These are phyloP conservation scores for Ganoderma sinense DNA, from an alignment of 1,284 basidiomycete species.

Conservation along the genomic window DNA sequence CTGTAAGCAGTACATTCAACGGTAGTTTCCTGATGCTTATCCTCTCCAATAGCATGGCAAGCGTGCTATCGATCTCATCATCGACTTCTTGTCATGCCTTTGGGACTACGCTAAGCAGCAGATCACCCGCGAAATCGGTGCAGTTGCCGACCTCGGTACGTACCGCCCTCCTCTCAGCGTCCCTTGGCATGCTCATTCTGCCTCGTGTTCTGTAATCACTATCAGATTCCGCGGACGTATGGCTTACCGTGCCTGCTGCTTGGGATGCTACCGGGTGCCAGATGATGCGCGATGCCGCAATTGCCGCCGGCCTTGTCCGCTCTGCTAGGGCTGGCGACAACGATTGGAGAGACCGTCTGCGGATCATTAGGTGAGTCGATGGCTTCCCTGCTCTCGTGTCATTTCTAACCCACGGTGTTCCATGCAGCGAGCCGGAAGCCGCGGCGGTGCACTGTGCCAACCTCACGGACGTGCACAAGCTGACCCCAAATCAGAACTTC, in stretches of 20 bases:
- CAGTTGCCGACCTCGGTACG: conserved; percentile 81
- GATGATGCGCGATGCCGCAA: conserved; percentile 83
- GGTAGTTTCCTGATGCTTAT: conserved; percentile 19
- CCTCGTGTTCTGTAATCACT: not conserved
- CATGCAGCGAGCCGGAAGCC: conserved; percentile 76
- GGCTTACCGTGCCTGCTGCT: conserved; percentile 84
- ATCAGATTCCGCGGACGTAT: conserved; percentile 78
- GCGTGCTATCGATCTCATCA: conserved; percentile 74
- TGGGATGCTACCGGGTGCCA: conserved; percentile 86
- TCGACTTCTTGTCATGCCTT: conserved; percentile 80
- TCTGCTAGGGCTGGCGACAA: conserved; percentile 73
- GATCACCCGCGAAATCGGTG: conserved; percentile 83
- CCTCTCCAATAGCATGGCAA: conserved; percentile 66
- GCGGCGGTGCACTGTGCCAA: conserved; percentile 86
- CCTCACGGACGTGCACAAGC: conserved; percentile 76
- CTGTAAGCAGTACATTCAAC: conserved; percentile 52
- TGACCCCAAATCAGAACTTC: conserved; percentile 81
- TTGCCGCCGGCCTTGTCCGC: conserved; percentile 78
- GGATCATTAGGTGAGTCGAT: conserved; percentile 70
- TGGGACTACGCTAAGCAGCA: conserved; percentile 88
- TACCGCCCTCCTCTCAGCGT: not conserved
- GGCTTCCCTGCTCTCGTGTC: not conserved
- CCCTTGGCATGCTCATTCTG: conserved; percentile 2
- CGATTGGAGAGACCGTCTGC: conserved; percentile 78
- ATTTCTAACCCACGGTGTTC: conserved; percentile 1